Evolutionary conservation across 1,139 yeast genomes (phyloP).

Genomic region (Barnettozyma hawaiiensis): DNA sequence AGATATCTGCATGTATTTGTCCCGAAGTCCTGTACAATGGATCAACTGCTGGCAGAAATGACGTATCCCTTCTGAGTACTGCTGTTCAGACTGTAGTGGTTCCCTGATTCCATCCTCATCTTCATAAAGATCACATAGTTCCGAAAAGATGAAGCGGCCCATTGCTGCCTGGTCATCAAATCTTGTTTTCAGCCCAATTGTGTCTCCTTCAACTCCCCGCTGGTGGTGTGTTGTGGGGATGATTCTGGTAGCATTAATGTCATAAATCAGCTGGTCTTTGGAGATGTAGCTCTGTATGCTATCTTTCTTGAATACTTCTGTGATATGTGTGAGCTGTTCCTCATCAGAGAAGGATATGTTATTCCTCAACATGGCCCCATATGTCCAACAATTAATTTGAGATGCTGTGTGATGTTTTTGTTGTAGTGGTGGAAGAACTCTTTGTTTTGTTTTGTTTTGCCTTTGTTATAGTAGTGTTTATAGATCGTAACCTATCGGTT

Average conservation of each 20-base stretch:
- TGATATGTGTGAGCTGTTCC: not conserved
- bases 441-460: no score
- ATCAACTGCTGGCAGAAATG: conserved; percentile 11
- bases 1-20: conserved; percentile 17
- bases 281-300: conserved; percentile 7
- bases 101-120: conserved; percentile 6
- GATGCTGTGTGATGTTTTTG: no score
- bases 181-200: conserved; percentile 16
- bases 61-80: conserved; percentile 11
- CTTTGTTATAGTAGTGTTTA: no score
- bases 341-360: conserved; percentile 4
- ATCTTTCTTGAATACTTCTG: conserved; percentile 2
- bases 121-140: conserved; percentile 5
- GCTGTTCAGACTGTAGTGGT: conserved; percentile 12
- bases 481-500: no score
- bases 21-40: conserved; percentile 11
- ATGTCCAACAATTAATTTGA: not conserved
- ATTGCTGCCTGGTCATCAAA: conserved; percentile 23
- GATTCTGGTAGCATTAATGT: conserved; percentile 15
- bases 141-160: conserved; percentile 15
- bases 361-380: conserved; percentile 1
- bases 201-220: conserved; percentile 20
- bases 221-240: conserved; percentile 16
- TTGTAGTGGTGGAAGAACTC: no score
- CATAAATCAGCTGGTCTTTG: conserved; percentile 18